Conservation (phyloP, 1,139 yeast genomes). For the Geotrichum candidum region DNA sequence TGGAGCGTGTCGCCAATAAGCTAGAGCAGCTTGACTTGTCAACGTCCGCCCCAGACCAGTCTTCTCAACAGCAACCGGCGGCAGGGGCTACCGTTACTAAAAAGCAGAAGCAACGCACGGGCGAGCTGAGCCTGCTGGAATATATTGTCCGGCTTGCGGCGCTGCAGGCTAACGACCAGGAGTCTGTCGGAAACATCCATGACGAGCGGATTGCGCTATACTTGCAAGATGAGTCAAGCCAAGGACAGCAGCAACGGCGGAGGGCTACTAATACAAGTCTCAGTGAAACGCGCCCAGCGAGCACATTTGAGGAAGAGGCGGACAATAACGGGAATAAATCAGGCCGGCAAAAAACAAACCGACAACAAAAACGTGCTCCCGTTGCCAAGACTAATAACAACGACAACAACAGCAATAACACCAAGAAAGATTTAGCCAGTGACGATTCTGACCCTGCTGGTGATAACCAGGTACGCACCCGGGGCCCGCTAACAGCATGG, state of each 20-base stretch:
- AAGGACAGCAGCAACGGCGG: not conserved
- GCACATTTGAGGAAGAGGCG: not conserved
- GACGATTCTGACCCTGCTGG: not conserved
- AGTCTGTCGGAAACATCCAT: constrained; percentile 47
- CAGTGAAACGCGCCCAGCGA: not conserved
- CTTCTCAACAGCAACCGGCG: not conserved
- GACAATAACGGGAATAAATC: not conserved
- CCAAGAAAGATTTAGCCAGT: not conserved
- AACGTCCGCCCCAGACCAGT: not conserved
- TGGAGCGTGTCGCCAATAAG: not conserved
- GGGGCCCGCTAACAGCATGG: constrained; percentile 10
- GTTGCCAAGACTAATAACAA: not conserved
- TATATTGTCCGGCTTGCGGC: constrained; percentile 57
- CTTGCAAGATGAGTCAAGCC: constrained; percentile 48
- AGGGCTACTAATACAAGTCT: not conserved
- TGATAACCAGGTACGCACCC: not conserved
- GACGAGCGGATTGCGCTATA: constrained; percentile 66
- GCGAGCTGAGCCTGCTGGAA: constrained; percentile 55
- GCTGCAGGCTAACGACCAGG: constrained; percentile 57
- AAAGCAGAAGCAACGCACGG: not conserved
- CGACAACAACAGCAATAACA: not conserved
- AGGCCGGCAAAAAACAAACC: not conserved
- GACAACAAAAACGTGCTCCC: not conserved
- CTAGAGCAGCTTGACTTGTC: not conserved
- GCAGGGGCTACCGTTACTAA: not conserved